phyloP scores from a whole-genome alignment of 1,284 basidiomycete species.

The Dichomitus squalens region DNA sequence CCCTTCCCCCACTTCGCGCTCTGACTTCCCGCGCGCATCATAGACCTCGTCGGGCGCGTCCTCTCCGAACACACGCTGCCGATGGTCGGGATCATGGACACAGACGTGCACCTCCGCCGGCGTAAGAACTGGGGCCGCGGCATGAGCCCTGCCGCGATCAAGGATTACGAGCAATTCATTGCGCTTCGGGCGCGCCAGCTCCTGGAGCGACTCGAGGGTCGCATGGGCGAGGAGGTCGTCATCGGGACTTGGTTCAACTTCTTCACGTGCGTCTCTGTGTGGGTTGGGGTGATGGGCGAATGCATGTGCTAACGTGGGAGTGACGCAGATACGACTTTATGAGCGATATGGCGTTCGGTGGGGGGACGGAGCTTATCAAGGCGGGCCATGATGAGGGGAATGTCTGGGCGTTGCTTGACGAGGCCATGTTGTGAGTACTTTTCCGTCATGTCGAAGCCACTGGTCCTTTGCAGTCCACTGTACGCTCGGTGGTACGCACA shows the following conservation, averaged over 20 bases:
- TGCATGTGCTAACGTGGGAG: background rate
- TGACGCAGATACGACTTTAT: conserved; percentile 3
- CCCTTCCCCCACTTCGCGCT: background rate
- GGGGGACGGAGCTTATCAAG: background rate
- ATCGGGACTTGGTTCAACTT: conserved; percentile 4
- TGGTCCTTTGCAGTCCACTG: background rate
- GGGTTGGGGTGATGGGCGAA: background rate
- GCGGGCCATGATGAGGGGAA: background rate
- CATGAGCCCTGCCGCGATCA: conserved; percentile 4
- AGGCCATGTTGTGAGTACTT: background rate
- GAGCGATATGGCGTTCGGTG: conserved; percentile 3
- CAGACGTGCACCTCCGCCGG: background rate
- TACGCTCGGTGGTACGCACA: background rate
- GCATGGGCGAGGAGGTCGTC: background rate
- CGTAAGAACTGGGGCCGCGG: conserved; percentile 6
- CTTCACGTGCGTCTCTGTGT: conserved; percentile 9
- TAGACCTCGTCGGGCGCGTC: background rate
- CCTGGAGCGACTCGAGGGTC: background rate
- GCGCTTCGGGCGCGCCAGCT: conserved; percentile 6
- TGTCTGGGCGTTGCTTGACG: background rate
- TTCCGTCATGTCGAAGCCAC: background rate
- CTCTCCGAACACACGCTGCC: background rate
- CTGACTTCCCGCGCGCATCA: too few species aligned
- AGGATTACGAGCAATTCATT: conserved; percentile 2
- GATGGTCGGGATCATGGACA: conserved; percentile 1